phyloP scores from a whole-genome alignment of 2,329 filamentous ascomycete genomes.

The Beauveria scarabaeidicola region DNA sequence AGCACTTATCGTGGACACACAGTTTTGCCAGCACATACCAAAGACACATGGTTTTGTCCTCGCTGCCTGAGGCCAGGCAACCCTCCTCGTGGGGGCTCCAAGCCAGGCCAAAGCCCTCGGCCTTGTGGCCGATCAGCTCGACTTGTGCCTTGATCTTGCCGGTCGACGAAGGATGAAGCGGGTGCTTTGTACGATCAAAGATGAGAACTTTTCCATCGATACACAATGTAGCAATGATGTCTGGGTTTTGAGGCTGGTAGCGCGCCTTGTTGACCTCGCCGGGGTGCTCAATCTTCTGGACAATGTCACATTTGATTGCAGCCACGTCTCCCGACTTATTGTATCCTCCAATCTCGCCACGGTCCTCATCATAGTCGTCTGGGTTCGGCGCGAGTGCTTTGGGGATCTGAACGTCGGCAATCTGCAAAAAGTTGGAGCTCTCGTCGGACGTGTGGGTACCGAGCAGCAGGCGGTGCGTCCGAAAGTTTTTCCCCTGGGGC shows the following conservation, averaged over 20 bases:
- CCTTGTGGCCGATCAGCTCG: conserved; percentile 73
- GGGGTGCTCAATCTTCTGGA: conserved; percentile 93
- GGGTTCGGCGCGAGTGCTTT: conserved; percentile 66
- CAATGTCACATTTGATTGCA: conserved; percentile 78
- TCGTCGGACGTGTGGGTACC: conserved; percentile 89
- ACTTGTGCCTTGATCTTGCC: conserved; percentile 73
- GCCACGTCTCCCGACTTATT: conserved; percentile 63
- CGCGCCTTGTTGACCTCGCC: conserved; percentile 97
- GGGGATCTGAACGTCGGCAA: conserved; percentile 88
- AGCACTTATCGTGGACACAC: conserved; percentile 10
- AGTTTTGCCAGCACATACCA: conserved; percentile 51
- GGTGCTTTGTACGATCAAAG: conserved; percentile 94
- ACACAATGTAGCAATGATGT: conserved; percentile 90
- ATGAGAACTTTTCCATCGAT: conserved; percentile 82
- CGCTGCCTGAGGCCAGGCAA: conserved; percentile 78
- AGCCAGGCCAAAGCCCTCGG: conserved; percentile 84
- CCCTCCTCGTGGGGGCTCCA: conserved; percentile 85
- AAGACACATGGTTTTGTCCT: conserved; percentile 83
- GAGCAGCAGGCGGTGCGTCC: conserved; percentile 79
- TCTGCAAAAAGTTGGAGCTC: conserved; percentile 84
- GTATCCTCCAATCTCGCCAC: conserved; percentile 89
- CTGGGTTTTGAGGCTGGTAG: conserved; percentile 94
- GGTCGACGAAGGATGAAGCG: conserved; percentile 54
- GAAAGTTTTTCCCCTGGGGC: conserved; percentile 78
- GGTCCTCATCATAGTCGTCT: conserved; percentile 82